Percentiles rank a stretch among this genome's conserved stretches.
phyloP scores from a whole-genome alignment of 2,329 filamentous ascomycete genomes.

The Paecilomyces formosus region DNA sequence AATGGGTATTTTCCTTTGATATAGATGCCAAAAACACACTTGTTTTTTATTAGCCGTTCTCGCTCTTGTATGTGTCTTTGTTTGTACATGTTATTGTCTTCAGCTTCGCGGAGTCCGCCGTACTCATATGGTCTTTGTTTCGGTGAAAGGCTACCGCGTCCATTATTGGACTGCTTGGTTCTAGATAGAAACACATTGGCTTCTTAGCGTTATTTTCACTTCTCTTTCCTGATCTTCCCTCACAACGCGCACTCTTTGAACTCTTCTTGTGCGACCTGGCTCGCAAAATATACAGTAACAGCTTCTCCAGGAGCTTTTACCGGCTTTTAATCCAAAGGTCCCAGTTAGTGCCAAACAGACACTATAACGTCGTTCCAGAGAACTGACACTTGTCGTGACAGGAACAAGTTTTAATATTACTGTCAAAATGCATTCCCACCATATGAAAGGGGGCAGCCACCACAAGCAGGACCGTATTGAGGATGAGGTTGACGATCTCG shows the following conservation, averaged over 20 bases:
- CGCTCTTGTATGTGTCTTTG: not conserved
- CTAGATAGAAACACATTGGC: not conserved
- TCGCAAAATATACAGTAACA: not conserved
- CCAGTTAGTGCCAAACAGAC: not conserved
- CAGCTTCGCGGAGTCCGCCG: not conserved
- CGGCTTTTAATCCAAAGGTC: not conserved
- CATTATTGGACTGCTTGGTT: not conserved
- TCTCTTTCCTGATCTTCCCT: not conserved
- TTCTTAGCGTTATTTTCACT: not conserved
- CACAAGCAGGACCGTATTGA: constrained; percentile 1
- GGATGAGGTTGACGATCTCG: constrained; percentile 16
- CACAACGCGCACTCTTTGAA: not conserved
- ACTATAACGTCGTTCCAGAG: not conserved
- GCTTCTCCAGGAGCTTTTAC: not conserved
- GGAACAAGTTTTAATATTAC: not conserved
- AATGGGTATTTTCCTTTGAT: not conserved
- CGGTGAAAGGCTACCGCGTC: not conserved
- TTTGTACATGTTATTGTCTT: not conserved
- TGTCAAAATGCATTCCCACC: not conserved
- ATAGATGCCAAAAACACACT: not conserved
- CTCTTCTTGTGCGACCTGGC: not conserved
- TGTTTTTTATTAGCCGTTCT: not conserved
- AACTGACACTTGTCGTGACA: not conserved
- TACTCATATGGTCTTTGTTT: not conserved
- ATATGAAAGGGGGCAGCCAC: not conserved